phyloP scores from a whole-genome alignment of 2,329 filamentous ascomycete species.

The Alternaria sp. region DNA sequence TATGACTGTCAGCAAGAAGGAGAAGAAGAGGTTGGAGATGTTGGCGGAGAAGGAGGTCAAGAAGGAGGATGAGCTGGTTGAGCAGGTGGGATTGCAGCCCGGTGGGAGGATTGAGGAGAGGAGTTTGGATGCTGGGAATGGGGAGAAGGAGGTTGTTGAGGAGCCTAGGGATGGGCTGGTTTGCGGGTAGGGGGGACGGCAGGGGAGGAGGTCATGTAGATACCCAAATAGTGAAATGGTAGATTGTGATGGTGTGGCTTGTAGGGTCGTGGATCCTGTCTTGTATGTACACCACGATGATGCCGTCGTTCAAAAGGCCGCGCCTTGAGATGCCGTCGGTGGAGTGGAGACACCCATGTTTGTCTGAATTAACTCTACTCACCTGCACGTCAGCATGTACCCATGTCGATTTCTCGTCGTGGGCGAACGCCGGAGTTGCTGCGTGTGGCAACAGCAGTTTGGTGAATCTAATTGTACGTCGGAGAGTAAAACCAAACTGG shows the following conservation, averaged over 20 bases:
- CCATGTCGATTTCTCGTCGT: conserved; percentile 19
- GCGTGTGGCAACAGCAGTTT: conserved; percentile 8
- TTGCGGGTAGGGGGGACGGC: conserved; percentile 41
- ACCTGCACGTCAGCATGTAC: conserved; percentile 7
- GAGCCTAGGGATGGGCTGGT: conserved; percentile 57
- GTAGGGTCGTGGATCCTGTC: neutral
- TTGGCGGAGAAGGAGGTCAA: conserved; percentile 47
- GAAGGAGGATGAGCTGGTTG: conserved; percentile 45
- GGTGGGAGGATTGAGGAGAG: conserved; percentile 63
- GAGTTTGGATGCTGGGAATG: conserved; percentile 9
- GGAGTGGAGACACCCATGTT: neutral
- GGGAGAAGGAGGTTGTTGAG: conserved; percentile 44
- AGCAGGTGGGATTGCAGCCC: conserved; percentile 35
- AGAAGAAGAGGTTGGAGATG: conserved; percentile 54
- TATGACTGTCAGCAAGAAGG: conserved; percentile 76
- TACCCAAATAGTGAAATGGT: neutral
- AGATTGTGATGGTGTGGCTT: neutral
- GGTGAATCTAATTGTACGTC: conserved; percentile 7
- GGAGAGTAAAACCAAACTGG: conserved; percentile 5
- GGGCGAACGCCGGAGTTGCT: conserved; percentile 18
- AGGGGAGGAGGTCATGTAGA: neutral
- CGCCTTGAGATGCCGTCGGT: no score
- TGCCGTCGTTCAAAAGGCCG: neutral
- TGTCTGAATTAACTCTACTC: neutral
- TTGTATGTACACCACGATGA: neutral